phyloP scores from a whole-genome alignment of 148 eudicot genomes.

The Silene latifolia region DNA sequence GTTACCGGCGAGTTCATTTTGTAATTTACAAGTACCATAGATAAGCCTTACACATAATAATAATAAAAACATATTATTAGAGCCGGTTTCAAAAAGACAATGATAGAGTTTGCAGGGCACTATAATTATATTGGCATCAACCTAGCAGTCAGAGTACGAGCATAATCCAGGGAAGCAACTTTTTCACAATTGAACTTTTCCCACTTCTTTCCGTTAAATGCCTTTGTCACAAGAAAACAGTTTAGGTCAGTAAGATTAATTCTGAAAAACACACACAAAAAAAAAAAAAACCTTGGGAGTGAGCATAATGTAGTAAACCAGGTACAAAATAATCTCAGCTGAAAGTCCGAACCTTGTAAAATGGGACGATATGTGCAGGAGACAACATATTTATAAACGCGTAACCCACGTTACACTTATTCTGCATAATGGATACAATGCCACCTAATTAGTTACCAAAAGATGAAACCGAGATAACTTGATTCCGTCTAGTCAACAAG shows the following conservation, averaged over 20 bases:
- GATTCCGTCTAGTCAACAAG: neutral
- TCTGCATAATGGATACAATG: slow-evolving; percentile 52
- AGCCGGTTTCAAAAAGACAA: too few relatives aligned
- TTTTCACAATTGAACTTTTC: slow-evolving; percentile 94
- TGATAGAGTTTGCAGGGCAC: too few relatives aligned
- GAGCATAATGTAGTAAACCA: neutral
- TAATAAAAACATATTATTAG: too few relatives aligned
- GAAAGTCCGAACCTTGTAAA: slow-evolving; percentile 53
- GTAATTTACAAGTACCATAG: too few relatives aligned
- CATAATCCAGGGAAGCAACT: slow-evolving; percentile 86
- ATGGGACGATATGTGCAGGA: slow-evolving; percentile 71
- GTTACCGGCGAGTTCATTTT: too few relatives aligned
- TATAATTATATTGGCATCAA: too few relatives aligned
- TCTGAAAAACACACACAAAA: neutral
- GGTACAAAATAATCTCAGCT: neutral
- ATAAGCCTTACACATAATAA: too few relatives aligned
- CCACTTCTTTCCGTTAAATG: slow-evolving; percentile 89
- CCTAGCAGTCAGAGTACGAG: too few relatives aligned
- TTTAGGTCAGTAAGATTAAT: neutral
- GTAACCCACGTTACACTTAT: slow-evolving; percentile 95
- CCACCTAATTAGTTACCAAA: neutral
- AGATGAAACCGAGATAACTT: neutral
- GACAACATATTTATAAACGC: slow-evolving; percentile 93
- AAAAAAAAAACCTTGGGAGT: neutral
- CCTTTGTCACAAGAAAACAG: slow-evolving; percentile 33